Evolutionary conservation across 495 filamentous ascomycete genomes (phyloP), one percentile per base, ranked within the genome.

Genomic region (Penicillium ucsense): DNA sequence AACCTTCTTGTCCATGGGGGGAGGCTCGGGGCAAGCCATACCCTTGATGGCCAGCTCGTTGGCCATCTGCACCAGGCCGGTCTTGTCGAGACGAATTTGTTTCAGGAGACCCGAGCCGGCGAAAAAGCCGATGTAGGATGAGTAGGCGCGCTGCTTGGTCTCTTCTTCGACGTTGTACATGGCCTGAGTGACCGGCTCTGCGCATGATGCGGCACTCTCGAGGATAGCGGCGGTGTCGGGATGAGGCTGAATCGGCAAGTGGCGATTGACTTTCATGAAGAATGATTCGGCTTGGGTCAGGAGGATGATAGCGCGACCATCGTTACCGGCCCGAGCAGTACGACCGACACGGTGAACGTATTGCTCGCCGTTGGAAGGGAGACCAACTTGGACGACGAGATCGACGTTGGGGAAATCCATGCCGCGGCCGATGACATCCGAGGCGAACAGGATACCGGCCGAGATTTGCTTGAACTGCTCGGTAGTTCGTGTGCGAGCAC

Each of bases 361-460:
- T 46, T 83, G 76, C 47, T 95, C 91, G 10, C 80, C 70, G 51
- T 77, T 76, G 5, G 75, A 65, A 4, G 90, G 88, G 9, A 84
- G 56, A 41, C 88, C 86, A 45, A 91, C 63, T 60, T 96, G 90
- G 58, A 96, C 80, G 51, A 96, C 89, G 52, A 95, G 80, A 38
- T 89, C 84, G 44, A 96, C 91, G 53, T 89, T 82, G 45, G 91
- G 89, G 71, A 96, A 96, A 63, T 96, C 91, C 88, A 96, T 91
- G 31, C 83, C 83, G 44, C 83, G 76, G 11, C 82, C 83, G 39
- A 87, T 76, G 28, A 87, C 82, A 59, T 86, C 83, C 10, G 79
- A 79, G 33, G 83, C 83, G 53, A 85, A 77, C 55, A 86, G 62
- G 46, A 86, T 71, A 33, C 76, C 72, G 30, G 64, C 62, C 4